Percentiles rank a stretch among this genome's conserved stretches.
These are phyloP conservation scores for Aureobasidium namibiae DNA, from an alignment of 2,329 filamentous ascomycete genomes.

Conservation along the genomic window DNA sequence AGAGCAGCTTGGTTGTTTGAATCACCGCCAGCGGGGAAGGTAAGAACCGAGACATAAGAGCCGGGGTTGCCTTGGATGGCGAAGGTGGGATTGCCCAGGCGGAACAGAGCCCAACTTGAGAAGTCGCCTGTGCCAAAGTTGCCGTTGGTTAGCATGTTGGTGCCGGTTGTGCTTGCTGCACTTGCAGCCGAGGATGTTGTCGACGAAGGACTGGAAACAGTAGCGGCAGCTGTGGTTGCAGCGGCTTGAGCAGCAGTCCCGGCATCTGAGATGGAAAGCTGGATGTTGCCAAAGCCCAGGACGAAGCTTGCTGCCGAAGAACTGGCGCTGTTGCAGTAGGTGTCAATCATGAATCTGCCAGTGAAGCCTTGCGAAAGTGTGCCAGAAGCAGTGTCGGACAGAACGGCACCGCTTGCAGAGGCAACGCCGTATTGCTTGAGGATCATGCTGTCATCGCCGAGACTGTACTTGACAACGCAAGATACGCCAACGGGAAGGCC, in stretches of 20 bases:
- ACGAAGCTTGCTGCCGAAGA: neutral
- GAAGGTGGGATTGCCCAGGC: neutral
- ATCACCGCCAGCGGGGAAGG: conserved; percentile 8
- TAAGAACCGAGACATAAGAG: neutral
- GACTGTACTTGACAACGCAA: conserved; percentile 11
- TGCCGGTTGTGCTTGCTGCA: neutral
- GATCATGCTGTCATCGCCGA: conserved; percentile 2
- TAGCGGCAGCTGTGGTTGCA: neutral
- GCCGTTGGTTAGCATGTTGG: conserved; percentile 7
- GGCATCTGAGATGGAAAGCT: neutral
- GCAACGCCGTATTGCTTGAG: conserved; percentile 8
- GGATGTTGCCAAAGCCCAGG: conserved; percentile 10
- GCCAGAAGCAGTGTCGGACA: conserved; percentile 4
- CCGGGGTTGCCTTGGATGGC: neutral
- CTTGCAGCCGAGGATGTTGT: neutral
- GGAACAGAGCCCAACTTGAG: neutral
- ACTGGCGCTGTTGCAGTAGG: conserved; percentile 9
- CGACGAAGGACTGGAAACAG: neutral
- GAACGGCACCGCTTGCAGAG: neutral
- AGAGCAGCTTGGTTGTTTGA: neutral
- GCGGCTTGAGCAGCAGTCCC: neutral
- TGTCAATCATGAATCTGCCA: conserved; percentile 3
- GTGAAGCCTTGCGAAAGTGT: neutral
- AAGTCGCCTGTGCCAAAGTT: neutral
- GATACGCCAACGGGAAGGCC: neutral